Base-by-base conservation (phyloP, 305 asterid genomes). In the Ilex paraguariensis region DNA sequence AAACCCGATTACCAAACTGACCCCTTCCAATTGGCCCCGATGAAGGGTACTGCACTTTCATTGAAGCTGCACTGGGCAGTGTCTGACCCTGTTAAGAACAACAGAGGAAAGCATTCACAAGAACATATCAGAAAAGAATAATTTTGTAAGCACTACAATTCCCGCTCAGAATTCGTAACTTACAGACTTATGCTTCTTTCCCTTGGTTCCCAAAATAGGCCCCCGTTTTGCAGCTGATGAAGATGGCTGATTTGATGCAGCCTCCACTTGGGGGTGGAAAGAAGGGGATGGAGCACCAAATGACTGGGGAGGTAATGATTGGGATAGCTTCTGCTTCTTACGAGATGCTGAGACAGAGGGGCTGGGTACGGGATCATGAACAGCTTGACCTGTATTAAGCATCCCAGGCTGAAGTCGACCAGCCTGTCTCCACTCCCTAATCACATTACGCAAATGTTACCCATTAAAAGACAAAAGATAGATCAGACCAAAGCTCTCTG, bases 401-500 rank as follows among this genome's bases (percentile, higher is more conserved):
- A 74, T 67, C 59, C 79, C 83, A 5, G 80, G 79, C 65, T 83
- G 97, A 74, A 61, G 79, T 64, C 78, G 87, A 69, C 81, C 75
- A 3, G 93, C 78, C 70, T 80, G 86, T 73, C 96, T 87, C 97
- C 95, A 82, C 75, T 86, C 96, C 80, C 98, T 92, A 70, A 21
- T 21, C 28, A 21, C 28, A 21, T 68, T 60, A 39, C 69, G 28
- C 46, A 57, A 21, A 21, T 21, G 28, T 28, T 33, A 46, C 51
- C 7, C 21, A 54, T 60, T 55, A 68, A 56, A 55, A 56, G 62
- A 40, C 31, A 61, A 56, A 55, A 56, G 62, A 40, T 44, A 61
- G 56, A 59, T 50, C 6, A 54, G 17, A 40, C 5, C 4, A 42
- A 13, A 30, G 28, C 32, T 21, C 28, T 48, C 39, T 57, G 45